Conservation (phyloP, 495 filamentous ascomycete genomes). For the Oleoguttula mirabilis region DNA sequence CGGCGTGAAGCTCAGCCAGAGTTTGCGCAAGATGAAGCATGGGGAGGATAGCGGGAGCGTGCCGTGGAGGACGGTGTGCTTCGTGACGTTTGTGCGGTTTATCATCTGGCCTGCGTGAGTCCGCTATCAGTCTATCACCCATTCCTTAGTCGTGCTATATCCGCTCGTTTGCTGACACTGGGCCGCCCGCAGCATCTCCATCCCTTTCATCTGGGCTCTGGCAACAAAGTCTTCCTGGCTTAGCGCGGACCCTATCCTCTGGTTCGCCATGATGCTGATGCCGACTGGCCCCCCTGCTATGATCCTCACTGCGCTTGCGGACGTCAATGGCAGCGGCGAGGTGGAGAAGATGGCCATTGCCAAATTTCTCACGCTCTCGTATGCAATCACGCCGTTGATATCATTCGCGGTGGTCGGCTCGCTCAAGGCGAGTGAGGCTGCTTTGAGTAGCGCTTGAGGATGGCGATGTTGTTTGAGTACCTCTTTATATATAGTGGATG, state of each 20-base stretch:
- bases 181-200: slow-evolving; percentile 20
- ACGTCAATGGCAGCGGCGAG: slow-evolving; percentile 47
- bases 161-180: no score
- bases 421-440: no score
- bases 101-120: slow-evolving; percentile 58
- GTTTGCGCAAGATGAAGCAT: slow-evolving; percentile 41
- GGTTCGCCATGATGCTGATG: slow-evolving; percentile 71
- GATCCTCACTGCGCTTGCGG: slow-evolving; percentile 52
- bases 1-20: slow-evolving; percentile 52
- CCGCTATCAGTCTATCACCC: no score
- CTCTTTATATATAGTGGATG: no score
- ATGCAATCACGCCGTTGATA: no score
- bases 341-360: slow-evolving; percentile 57
- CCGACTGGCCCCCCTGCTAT: slow-evolving; percentile 59
- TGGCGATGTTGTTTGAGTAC: no score
- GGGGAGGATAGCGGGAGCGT: slow-evolving; percentile 37
- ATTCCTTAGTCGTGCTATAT: no score
- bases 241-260: slow-evolving; percentile 57
- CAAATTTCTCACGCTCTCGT: slow-evolving; percentile 57
- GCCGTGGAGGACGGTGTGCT: slow-evolving; percentile 39
- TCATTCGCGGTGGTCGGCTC: no score
- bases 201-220: slow-evolving; percentile 49
- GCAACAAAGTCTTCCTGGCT: slow-evolving; percentile 46
- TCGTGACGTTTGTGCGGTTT: slow-evolving; percentile 50
- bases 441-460: no score